Conservation (phyloP, 305 asterid genomes). For the Solanum hybrid region DNA sequence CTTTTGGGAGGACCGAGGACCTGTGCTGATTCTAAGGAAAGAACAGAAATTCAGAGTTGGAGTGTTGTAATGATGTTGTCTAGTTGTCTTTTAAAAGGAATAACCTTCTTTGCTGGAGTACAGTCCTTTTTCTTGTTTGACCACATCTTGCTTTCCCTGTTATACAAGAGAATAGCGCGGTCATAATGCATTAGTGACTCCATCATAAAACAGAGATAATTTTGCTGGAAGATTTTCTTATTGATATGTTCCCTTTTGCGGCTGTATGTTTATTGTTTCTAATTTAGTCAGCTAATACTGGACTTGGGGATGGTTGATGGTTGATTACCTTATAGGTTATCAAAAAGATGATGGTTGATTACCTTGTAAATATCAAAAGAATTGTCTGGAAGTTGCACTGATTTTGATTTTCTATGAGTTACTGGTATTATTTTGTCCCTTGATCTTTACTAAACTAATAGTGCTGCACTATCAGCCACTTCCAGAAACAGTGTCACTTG, state of each 20-base stretch:
- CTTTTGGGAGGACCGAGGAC: not conserved
- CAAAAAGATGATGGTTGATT: not conserved
- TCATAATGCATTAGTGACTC: not conserved
- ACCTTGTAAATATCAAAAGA: not conserved
- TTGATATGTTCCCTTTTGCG: not conserved
- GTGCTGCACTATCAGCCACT: constrained; percentile 50
- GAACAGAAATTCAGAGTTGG: not conserved
- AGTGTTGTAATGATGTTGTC: not conserved
- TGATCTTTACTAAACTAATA: not conserved
- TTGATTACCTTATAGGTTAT: not conserved
- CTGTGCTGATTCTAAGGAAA: not conserved
- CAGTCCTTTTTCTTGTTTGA: not conserved
- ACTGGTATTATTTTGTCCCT: not conserved
- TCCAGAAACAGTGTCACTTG: constrained; percentile 82
- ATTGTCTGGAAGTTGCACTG: not conserved
- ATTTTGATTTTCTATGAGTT: not conserved
- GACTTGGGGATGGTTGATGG: not conserved
- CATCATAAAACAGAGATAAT: not conserved
- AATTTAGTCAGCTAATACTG: not conserved
- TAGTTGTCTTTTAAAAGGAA: not conserved
- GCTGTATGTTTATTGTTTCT: not conserved
- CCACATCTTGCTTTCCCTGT: not conserved
- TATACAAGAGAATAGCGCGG: not conserved
- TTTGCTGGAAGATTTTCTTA: not conserved
- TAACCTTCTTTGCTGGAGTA: not conserved